A percentile compares a stretch with the other conserved stretches of the same genome.
phyloP scores from a whole-genome alignment of 345 rosid species.

The Clarkia xantiana region DNA sequence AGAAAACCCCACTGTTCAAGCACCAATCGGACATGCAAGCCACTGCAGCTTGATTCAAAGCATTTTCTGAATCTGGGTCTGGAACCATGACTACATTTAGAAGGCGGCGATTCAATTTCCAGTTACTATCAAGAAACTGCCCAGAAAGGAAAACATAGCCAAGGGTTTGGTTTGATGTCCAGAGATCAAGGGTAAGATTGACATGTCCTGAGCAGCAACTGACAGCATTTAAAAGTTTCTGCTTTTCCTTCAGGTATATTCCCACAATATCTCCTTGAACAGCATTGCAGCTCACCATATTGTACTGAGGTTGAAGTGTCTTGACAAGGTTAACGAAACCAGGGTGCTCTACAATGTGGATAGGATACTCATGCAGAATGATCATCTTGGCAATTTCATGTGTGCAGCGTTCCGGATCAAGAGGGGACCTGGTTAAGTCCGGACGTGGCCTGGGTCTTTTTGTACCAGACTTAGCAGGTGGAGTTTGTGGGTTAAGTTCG shows the following conservation, averaged over 20 bases:
- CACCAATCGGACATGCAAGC: constrained; percentile 77
- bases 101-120: constrained; percentile 53
- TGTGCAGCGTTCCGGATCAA: constrained; percentile 55
- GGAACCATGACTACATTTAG: constrained; percentile 70
- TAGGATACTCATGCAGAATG: constrained; percentile 75
- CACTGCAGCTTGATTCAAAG: constrained; percentile 53
- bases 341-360: constrained; percentile 71
- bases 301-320: constrained; percentile 63
- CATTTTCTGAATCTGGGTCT: constrained; percentile 52
- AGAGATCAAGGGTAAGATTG: constrained; percentile 53
- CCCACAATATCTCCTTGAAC: constrained; percentile 72
- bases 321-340: constrained; percentile 52
- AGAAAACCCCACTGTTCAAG: constrained; percentile 46
- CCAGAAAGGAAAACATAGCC: constrained; percentile 65
- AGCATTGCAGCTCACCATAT: constrained; percentile 61
- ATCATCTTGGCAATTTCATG: constrained; percentile 82
- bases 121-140: constrained; percentile 62
- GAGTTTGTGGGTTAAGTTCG: constrained; percentile 14
- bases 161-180: constrained; percentile 47
- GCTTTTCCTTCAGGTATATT: constrained; percentile 66
- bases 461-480: constrained; percentile 18
- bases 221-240: constrained; percentile 38
- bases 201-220: constrained; percentile 53
- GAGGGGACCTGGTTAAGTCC: constrained; percentile 19
- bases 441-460: constrained; percentile 11